Evolutionary conservation across 2,329 filamentous ascomycete species (phyloP).

Genomic region (Sporothrix brasiliensis): DNA sequence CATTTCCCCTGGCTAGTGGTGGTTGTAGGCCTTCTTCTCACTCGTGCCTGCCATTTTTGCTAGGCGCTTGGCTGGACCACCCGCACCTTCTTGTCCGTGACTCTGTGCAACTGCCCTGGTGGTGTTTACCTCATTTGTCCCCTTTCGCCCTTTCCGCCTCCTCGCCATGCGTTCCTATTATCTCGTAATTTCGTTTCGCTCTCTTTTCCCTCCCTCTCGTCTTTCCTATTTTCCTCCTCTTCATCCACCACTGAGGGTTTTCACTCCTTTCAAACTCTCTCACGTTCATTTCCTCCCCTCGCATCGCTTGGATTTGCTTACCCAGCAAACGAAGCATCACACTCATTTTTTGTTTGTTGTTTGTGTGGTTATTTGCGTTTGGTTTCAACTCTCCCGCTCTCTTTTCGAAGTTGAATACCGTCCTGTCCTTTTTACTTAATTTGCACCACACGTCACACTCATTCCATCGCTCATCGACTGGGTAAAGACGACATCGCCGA

Average conservation of each 20-base stretch:
- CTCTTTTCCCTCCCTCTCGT: constrained; percentile 22
- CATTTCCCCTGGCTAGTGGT: constrained; percentile 25
- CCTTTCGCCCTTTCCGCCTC: constrained; percentile 4
- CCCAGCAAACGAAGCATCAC: constrained; percentile 24
- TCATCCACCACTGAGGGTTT: constrained; percentile 27
- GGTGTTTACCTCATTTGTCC: constrained; percentile 20
- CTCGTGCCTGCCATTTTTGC: constrained; percentile 12
- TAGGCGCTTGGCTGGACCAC: constrained; percentile 26
- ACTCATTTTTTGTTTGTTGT: constrained; percentile 31
- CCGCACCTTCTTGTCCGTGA: constrained; percentile 1
- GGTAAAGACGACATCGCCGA: constrained; percentile 3
- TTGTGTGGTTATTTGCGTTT: constrained; percentile 40
- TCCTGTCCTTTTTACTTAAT: constrained; percentile 49
- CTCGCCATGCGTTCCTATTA: constrained; percentile 2
- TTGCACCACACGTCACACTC: constrained; percentile 25
- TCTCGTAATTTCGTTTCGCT: constrained; percentile 24
- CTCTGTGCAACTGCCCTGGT: constrained; percentile 23
- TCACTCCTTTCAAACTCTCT: constrained; percentile 31
- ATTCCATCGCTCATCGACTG: constrained; percentile 10
- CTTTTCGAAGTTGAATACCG: constrained; percentile 47
- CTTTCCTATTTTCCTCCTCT: constrained; percentile 6
- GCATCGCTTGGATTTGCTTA: constrained; percentile 13
- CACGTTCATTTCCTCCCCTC: constrained; percentile 20
- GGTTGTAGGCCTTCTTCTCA: constrained; percentile 11
- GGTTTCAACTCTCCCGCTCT: constrained; percentile 50